Conservation (phyloP, 2,329 filamentous ascomycete genomes). For the Phyllosticta capitalensis region DNA sequence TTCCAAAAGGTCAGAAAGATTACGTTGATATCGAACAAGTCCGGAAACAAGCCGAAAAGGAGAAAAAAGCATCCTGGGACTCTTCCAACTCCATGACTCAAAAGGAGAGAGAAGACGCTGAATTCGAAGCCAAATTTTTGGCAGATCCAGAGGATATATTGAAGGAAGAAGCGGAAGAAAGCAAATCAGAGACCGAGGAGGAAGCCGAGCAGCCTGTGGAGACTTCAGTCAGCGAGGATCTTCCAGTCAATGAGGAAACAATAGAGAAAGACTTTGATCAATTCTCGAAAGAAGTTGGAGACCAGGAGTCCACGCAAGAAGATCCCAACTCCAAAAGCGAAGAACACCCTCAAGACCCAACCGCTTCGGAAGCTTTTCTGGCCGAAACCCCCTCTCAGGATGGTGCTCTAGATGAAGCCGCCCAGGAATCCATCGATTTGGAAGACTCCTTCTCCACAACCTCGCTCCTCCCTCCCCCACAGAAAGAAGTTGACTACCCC, state of each 20-base stretch:
- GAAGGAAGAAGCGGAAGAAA: not conserved
- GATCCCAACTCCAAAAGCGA: not conserved
- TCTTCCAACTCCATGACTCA: not conserved
- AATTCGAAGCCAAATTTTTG: not conserved
- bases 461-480: constrained; percentile 64
- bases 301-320: not conserved
- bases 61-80: constrained; percentile 22
- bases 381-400: not conserved
- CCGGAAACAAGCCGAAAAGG: constrained; percentile 23
- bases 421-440: not conserved
- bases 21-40: constrained; percentile 25
- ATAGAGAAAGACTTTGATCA: not conserved
- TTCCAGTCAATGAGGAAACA: not conserved
- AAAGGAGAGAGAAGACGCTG: constrained; percentile 8
- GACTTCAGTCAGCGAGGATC: not conserved
- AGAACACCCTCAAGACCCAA: constrained; percentile 13
- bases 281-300: too few relatives aligned
- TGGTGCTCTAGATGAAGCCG: constrained; percentile 18
- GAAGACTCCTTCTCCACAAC: constrained; percentile 18
- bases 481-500: constrained; percentile 64
- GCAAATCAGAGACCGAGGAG: constrained; percentile 1
- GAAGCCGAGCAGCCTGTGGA: constrained; percentile 20
- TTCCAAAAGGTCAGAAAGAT: constrained; percentile 55
- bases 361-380: not conserved
- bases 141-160: not conserved